Base-by-base conservation (phyloP, 768 basidiomycete genomes). In the Hygrophorus pudorinus region DNA sequence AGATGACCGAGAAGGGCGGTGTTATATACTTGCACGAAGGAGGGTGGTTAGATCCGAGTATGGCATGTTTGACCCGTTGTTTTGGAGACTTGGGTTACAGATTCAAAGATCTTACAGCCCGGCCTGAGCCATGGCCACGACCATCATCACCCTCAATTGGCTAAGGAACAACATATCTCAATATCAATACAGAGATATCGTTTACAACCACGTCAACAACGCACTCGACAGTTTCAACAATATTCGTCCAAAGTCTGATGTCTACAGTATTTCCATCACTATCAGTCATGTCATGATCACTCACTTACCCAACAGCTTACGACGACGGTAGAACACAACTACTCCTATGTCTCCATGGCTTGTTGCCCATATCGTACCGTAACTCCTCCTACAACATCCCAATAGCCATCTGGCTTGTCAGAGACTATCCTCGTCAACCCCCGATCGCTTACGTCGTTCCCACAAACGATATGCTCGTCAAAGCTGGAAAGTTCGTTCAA, bases 251-350 rank as follows among this genome's bases (percentile, higher is more conserved):
- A 87, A 86, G 60, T 79, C 84, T 1, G 89, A 88, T 52, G 72
- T 85, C 10, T 90, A 89, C 74, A 88, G 73, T 73, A 24, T 71
- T 57, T 32, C 27, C 41, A 29, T 29, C 38, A 14, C 29, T 42
- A 28, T 44, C 29, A 40, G 16, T 20, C 6, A 38, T 34, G 38
- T 38, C 38, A 13, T 21, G 20, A 36, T 48, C 31, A 40, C 38
- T 36, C 47, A 38, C 49, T 37, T 41, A 34, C 50, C 38, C 50
- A 35, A 38, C 51, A 96, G 90, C 86, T 0, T 92, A 87, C 65
- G 91, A 99, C 61, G 90, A 96, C 51, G 96, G 96, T 38, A 79
- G 94, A 30, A 83, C 89, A 0, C 90, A 93, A 56, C 72, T 97
- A 13, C 75, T 99, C 20, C 79, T 98, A 45, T 91, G 89, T 51